These are phyloP conservation scores for Leptomonas seymouri DNA, from an alignment of 208 protist species.

Conservation along the genomic window DNA sequence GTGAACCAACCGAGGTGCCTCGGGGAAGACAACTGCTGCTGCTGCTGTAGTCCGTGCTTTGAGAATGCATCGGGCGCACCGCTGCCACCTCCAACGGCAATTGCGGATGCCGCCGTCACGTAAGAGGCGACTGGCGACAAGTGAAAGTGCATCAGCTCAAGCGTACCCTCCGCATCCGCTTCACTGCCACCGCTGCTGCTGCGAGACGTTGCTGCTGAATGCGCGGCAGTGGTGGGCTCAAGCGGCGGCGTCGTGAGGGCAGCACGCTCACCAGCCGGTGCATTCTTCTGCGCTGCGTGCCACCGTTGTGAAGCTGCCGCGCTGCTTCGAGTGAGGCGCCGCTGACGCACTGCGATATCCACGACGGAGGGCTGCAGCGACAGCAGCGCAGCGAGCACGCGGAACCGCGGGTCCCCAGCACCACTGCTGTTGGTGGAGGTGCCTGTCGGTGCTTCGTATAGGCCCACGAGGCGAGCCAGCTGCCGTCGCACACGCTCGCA, in stretches of 20 bases:
- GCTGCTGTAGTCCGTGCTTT: background rate
- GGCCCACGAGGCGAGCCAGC: conserved; percentile 16
- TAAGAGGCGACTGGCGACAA: conserved; percentile 45
- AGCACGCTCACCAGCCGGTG: background rate
- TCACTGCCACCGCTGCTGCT: background rate
- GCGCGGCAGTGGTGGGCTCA: too few relatives aligned
- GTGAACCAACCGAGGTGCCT: conserved; percentile 32
- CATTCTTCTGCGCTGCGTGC: background rate
- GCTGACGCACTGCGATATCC: conserved; percentile 19
- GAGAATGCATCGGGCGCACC: background rate
- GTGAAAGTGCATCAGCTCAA: conserved; percentile 30
- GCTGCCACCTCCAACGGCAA: background rate
- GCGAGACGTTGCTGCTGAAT: background rate
- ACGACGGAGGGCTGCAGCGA: conserved; percentile 14
- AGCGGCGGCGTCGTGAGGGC: too few relatives aligned
- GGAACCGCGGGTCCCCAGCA: conserved; percentile 14
- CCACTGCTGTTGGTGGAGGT: background rate
- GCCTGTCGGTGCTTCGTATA: conserved; percentile 6
- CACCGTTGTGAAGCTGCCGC: background rate
- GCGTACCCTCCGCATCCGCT: background rate
- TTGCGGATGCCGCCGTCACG: conserved; percentile 15
- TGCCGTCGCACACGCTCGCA: conserved; percentile 27
- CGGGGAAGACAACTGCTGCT: conserved; percentile 15
- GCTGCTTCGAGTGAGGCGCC: conserved; percentile 1
- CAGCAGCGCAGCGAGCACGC: conserved; percentile 20